Percentiles rank a stretch among this genome's conserved stretches.
phyloP scores from a whole-genome alignment of 2,329 filamentous ascomycete species.

The Paecilomyces formosus region DNA sequence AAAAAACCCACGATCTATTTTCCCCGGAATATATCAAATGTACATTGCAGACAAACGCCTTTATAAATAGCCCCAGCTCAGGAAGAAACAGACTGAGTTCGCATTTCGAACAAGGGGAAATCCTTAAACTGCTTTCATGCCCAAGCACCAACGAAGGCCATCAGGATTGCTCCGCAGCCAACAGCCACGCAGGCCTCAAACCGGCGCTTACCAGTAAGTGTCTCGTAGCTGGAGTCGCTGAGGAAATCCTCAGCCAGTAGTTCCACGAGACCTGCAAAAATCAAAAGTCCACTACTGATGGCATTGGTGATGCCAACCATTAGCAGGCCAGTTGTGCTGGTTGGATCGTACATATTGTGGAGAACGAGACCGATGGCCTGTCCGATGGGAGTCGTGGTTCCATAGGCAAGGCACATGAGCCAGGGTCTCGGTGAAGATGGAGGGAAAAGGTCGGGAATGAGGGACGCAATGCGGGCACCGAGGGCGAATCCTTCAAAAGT shows the following conservation, averaged over 20 bases:
- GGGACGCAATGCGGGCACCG: slow-evolving; percentile 74
- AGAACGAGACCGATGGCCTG: slow-evolving; percentile 74
- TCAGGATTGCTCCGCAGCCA: slow-evolving; percentile 52
- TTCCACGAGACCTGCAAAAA: slow-evolving; percentile 79
- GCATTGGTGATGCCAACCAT: slow-evolving; percentile 86
- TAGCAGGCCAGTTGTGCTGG: slow-evolving; percentile 65
- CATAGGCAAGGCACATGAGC: slow-evolving; percentile 58
- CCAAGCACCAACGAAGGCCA: slow-evolving; percentile 63
- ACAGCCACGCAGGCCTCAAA: slow-evolving; percentile 57
- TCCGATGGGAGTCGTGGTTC: slow-evolving; percentile 69
- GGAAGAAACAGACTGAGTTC: not conserved
- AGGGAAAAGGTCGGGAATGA: slow-evolving; percentile 59
- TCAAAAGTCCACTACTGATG: slow-evolving; percentile 68
- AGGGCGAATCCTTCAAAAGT: slow-evolving; percentile 84
- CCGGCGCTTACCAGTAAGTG: slow-evolving; percentile 50
- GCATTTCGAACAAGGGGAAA: not conserved
- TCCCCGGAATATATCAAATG: not conserved
- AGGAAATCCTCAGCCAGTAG: slow-evolving; percentile 78
- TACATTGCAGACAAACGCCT: not conserved
- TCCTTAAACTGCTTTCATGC: slow-evolving; percentile 34
- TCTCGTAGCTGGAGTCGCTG: slow-evolving; percentile 57
- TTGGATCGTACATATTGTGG: slow-evolving; percentile 72
- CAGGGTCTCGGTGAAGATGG: slow-evolving; percentile 66
- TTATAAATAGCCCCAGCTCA: not conserved
- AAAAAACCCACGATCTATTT: not conserved